phyloP scores from a whole-genome alignment of 192 early-diverging fungal species.

The Backusella sp. region DNA sequence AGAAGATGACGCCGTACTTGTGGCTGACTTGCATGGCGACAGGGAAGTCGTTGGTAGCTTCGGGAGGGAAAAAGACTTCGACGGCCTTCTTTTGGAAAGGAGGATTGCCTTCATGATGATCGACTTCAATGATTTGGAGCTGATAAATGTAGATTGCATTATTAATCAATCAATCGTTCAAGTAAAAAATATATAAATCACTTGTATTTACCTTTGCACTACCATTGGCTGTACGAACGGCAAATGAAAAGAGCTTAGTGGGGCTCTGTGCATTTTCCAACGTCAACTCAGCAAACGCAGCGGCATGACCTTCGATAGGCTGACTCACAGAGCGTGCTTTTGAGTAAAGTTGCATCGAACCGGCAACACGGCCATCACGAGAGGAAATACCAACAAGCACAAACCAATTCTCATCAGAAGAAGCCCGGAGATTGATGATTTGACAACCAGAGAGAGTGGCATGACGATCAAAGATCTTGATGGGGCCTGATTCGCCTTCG shows the following conservation, averaged over 20 bases:
- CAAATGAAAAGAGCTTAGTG: slow-evolving; percentile 92
- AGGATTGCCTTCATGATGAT: slow-evolving; percentile 91
- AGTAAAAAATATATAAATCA: neutral
- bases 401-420: slow-evolving; percentile 93
- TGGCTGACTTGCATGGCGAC: slow-evolving; percentile 95
- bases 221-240: slow-evolving; percentile 74
- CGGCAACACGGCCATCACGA: slow-evolving; percentile 85
- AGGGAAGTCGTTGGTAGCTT: slow-evolving; percentile 93
- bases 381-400: slow-evolving; percentile 93
- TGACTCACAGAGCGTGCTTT: slow-evolving; percentile 92
- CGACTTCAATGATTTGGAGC: slow-evolving; percentile 96
- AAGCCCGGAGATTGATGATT: slow-evolving; percentile 95
- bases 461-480: slow-evolving; percentile 94
- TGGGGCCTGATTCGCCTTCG: slow-evolving; percentile 81
- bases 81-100: slow-evolving; percentile 86
- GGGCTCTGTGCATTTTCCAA: slow-evolving; percentile 74
- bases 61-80: slow-evolving; percentile 96
- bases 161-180: neutral
- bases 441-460: slow-evolving; percentile 78
- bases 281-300: slow-evolving; percentile 89
- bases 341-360: slow-evolving; percentile 96
- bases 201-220: slow-evolving; percentile 62
- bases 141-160: slow-evolving; percentile 16
- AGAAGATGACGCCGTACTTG: slow-evolving; percentile 92
- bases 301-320: slow-evolving; percentile 95